Conservation (phyloP, 345 rosid genomes). For the Sapria himalayana region DNA sequence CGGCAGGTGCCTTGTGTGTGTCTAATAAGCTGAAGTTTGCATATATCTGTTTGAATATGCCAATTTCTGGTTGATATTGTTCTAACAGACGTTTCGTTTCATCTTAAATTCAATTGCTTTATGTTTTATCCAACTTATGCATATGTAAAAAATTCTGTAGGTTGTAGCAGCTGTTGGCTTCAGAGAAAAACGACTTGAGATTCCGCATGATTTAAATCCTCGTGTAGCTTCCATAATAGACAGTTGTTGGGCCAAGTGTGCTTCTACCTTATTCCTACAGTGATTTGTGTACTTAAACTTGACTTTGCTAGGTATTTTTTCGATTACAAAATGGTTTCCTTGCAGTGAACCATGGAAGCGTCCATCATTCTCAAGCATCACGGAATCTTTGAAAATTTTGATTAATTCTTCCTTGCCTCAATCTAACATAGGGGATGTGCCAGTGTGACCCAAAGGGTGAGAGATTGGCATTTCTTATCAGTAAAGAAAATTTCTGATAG, state of each 20-base stretch:
- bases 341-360: slow-evolving; percentile 93
- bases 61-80: no score
- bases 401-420: slow-evolving; percentile 42
- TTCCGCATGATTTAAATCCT: slow-evolving; percentile 66
- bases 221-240: slow-evolving; percentile 68
- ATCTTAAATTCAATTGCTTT: no score
- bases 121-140: not conserved
- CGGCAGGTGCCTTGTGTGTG: no score
- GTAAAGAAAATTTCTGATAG: no score
- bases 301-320: not conserved
- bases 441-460: no score
- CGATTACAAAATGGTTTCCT: slow-evolving; percentile 5
- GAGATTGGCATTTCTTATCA: no score
- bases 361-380: slow-evolving; percentile 66
- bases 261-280: slow-evolving; percentile 6
- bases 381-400: slow-evolving; percentile 65
- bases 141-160: slow-evolving; percentile 15
- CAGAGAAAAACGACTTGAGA: slow-evolving; percentile 75
- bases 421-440: no score
- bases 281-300: not conserved
- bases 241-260: slow-evolving; percentile 86
- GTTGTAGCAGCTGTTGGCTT: slow-evolving; percentile 99
- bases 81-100: no score
- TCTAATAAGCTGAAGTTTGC: not conserved
- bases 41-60: not conserved